phyloP scores from a whole-genome alignment of 2,329 filamentous ascomycete species.

The Dothistroma pini region DNA sequence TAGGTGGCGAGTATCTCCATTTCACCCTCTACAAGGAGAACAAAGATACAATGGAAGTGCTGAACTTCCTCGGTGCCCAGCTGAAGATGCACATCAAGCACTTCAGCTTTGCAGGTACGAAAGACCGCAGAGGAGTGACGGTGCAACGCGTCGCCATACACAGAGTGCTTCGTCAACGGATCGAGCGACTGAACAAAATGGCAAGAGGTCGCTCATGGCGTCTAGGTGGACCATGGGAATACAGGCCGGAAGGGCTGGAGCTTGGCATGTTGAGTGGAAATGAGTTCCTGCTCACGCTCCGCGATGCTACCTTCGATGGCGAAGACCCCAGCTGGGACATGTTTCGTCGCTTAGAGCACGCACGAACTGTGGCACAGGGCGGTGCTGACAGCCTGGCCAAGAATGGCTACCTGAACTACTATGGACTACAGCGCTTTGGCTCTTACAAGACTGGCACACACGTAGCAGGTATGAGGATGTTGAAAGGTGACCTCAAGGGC shows the following conservation, averaged over 20 bases:
- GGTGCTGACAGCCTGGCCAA: constrained; percentile 65
- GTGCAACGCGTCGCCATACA: constrained; percentile 73
- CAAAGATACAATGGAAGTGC: constrained; percentile 90
- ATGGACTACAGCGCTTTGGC: constrained; percentile 93
- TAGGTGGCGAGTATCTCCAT: constrained; percentile 77
- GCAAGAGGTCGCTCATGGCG: constrained; percentile 53
- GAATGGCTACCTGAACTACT: constrained; percentile 94
- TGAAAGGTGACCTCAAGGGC: constrained; percentile 74
- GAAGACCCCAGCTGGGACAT: constrained; percentile 32
- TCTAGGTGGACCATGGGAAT: constrained; percentile 73
- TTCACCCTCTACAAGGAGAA: constrained; percentile 96
- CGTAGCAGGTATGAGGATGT: constrained; percentile 75
- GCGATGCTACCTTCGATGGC: constrained; percentile 68
- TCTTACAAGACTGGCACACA: constrained; percentile 85
- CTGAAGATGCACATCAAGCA: constrained; percentile 65
- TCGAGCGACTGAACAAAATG: constrained; percentile 61
- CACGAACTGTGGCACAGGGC: constrained; percentile 49
- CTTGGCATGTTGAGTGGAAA: constrained; percentile 85
- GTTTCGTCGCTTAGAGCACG: constrained; percentile 45
- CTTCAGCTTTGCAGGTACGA: constrained; percentile 82
- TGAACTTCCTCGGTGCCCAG: constrained; percentile 70
- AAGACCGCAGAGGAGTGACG: constrained; percentile 83
- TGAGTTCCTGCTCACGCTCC: constrained; percentile 86
- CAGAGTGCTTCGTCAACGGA: constrained; percentile 57
- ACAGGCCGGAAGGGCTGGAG: constrained; percentile 66